Conservation (phyloP, 2,329 filamentous ascomycete species). For the Penicillium sp. region DNA sequence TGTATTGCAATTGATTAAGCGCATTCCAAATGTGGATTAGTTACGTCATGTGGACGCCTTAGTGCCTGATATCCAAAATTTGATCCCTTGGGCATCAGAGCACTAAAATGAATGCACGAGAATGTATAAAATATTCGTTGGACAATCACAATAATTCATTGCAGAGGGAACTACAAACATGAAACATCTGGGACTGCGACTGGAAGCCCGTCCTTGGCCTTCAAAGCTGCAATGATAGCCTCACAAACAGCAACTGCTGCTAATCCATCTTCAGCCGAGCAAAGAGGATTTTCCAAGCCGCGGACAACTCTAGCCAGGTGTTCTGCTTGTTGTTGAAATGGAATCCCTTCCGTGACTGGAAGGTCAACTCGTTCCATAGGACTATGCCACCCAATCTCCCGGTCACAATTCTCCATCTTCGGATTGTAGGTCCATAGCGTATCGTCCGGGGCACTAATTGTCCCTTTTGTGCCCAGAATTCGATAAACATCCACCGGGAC, state of each 20-base stretch:
- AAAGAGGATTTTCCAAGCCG: slow-evolving; percentile 1
- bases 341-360: not conserved
- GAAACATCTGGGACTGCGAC: not conserved
- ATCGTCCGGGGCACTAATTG: not conserved
- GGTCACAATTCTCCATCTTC: not conserved
- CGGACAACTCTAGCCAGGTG: slow-evolving; percentile 9
- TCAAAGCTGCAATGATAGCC: not conserved
- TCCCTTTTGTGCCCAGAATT: not conserved
- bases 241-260: slow-evolving; percentile 14
- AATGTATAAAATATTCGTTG: too few relatives aligned
- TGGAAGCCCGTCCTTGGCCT: not conserved
- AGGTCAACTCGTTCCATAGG: not conserved
- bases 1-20: too few relatives aligned
- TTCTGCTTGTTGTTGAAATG: slow-evolving; percentile 6
- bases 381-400: not conserved
- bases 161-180: not conserved
- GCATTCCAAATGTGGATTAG: too few relatives aligned
- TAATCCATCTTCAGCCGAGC: slow-evolving; percentile 15
- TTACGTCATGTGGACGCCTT: too few relatives aligned
- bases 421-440: not conserved
- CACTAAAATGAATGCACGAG: too few relatives aligned
- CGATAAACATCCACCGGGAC: slow-evolving; percentile 9
- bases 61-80: too few relatives aligned
- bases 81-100: too few relatives aligned
- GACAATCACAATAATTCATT: too few relatives aligned